These are phyloP conservation scores for Globomyces pollinis-pini DNA, from an alignment of 192 early-diverging fungal genomes.

Conservation along the genomic window DNA sequence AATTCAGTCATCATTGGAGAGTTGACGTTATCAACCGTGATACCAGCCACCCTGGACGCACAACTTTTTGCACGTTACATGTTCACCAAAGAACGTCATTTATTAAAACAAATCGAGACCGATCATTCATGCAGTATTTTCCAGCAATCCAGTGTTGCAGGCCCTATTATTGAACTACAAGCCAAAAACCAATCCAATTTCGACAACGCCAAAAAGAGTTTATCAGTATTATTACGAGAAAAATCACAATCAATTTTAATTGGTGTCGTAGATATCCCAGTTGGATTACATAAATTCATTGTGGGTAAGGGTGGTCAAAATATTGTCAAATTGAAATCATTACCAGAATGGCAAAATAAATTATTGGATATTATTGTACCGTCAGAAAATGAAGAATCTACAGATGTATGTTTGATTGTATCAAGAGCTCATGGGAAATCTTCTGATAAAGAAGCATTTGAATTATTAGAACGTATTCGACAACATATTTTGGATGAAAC, in stretches of 20 bases:
- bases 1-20: slow-evolving; percentile 65
- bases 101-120: slow-evolving; percentile 72
- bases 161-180: slow-evolving; percentile 64
- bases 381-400: slow-evolving; percentile 50
- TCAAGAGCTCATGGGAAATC: slow-evolving; percentile 42
- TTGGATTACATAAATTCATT: slow-evolving; percentile 62
- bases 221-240: slow-evolving; percentile 44
- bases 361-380: slow-evolving; percentile 78
- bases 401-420: slow-evolving; percentile 73
- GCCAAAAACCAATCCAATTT: slow-evolving; percentile 56
- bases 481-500: slow-evolving; percentile 64
- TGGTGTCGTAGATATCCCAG: slow-evolving; percentile 64
- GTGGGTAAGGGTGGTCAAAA: slow-evolving; percentile 85
- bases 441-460: slow-evolving; percentile 25
- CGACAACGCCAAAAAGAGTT: slow-evolving; percentile 54
- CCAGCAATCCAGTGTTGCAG: slow-evolving; percentile 16
- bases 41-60: slow-evolving; percentile 40
- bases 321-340: slow-evolving; percentile 72
- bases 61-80: slow-evolving; percentile 67
- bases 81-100: slow-evolving; percentile 51
- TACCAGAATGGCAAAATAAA: slow-evolving; percentile 49
- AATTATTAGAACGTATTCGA: slow-evolving; percentile 39
- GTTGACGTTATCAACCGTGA: slow-evolving; percentile 55
- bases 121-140: slow-evolving; percentile 33
- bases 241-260: slow-evolving; percentile 50